These are phyloP conservation scores for Polygonum aviculare DNA, from an alignment of 148 eudicot species.

Conservation along the genomic window DNA sequence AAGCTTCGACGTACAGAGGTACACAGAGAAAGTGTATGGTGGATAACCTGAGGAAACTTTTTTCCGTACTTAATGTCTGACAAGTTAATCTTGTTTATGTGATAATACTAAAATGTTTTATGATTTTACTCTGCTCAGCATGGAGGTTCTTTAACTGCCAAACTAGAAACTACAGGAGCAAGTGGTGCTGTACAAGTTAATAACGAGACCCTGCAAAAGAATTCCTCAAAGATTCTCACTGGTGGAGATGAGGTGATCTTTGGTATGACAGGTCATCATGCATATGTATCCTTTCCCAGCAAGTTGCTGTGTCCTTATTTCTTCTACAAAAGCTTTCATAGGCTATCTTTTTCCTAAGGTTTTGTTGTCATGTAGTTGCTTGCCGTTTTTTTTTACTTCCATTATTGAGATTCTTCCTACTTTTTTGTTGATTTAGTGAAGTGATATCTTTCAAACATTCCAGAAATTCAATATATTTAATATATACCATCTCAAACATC, in stretches of 20 bases:
- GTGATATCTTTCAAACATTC: neutral
- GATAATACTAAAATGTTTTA: neutral
- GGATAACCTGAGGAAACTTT: neutral
- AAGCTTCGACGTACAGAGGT: constrained; percentile 67
- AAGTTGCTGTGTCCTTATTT: neutral
- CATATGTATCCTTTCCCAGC: constrained; percentile 75
- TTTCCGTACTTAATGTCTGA: neutral
- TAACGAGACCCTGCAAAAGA: constrained; percentile 47
- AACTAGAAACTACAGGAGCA: constrained; percentile 66
- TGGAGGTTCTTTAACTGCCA: constrained; percentile 41
- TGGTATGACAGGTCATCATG: constrained; percentile 53
- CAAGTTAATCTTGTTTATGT: neutral
- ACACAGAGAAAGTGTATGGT: constrained; percentile 5
- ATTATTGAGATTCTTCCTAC: neutral
- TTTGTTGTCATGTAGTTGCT: neutral
- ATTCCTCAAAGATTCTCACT: constrained; percentile 40
- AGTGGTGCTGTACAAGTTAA: constrained; percentile 73
- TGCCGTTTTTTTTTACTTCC: neutral
- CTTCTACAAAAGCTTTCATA: neutral
- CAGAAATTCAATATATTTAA: neutral
- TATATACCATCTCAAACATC: neutral
- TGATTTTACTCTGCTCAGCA: constrained; percentile 19
- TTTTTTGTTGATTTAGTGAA: neutral
- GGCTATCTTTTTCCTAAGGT: neutral
- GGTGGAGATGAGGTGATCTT: constrained; percentile 88